Percentiles rank a stretch among this genome's conserved stretches.
Conservation (phyloP, 441 rosid species). For the Syzygium syzygioides region DNA sequence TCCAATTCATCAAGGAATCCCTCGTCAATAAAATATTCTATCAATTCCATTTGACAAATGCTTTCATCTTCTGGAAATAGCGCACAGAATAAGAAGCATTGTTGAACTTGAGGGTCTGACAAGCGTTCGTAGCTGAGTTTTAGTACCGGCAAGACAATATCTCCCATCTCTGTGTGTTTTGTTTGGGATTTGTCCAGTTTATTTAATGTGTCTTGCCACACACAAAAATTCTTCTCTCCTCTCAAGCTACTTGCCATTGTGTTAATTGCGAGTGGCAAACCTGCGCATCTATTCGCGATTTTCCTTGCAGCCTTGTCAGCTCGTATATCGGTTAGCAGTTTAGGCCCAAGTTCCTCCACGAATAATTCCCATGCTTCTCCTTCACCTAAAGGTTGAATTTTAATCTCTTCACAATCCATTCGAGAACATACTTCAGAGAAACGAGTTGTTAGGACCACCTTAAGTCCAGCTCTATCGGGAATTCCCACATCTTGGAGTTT, state of each 20-base stretch:
- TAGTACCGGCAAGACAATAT: neutral
- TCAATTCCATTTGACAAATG: neutral
- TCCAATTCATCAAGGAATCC: neutral
- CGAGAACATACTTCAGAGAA: neutral
- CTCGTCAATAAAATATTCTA: slow-evolving; percentile 14
- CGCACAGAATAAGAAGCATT: slow-evolving; percentile 16
- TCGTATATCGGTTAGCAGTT: rapidly evolving
- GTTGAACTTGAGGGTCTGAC: neutral
- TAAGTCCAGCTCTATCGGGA: neutral
- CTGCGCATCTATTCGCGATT: neutral
- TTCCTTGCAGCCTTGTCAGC: neutral
- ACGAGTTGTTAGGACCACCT: slow-evolving; percentile 16
- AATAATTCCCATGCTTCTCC: slow-evolving; percentile 9
- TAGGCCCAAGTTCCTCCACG: neutral
- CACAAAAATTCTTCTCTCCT: neutral
- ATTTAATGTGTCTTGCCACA: slow-evolving; percentile 6
- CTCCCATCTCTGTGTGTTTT: neutral
- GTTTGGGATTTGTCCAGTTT: neutral
- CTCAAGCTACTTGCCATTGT: slow-evolving; percentile 10
- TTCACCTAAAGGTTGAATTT: neutral
- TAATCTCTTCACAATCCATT: neutral
- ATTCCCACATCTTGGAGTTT: slow-evolving; percentile 7
- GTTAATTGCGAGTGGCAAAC: slow-evolving; percentile 17
- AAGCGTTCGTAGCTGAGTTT: slow-evolving; percentile 4
- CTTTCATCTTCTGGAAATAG: slow-evolving; percentile 12